Percentiles rank a stretch among this genome's conserved stretches.
Conservation (phyloP, 805 yeast genomes). For the Hanseniaspora lindneri region DNA sequence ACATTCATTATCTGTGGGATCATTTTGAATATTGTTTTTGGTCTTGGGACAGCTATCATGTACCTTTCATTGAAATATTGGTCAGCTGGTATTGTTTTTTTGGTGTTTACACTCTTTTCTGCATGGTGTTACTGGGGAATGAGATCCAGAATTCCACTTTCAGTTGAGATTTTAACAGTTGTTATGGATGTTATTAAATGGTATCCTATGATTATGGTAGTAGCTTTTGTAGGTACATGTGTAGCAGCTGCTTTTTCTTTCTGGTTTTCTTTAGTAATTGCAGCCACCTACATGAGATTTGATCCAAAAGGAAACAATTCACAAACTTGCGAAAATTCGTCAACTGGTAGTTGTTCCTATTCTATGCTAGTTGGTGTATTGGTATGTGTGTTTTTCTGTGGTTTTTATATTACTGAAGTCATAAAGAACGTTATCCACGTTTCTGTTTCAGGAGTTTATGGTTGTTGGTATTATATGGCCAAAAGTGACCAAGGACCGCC, state of each 20-base stretch:
- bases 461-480: constrained; percentile 81
- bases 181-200: constrained; percentile 66
- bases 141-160: constrained; percentile 59
- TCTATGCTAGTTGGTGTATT: constrained; percentile 56
- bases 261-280: constrained; percentile 54
- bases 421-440: constrained; percentile 69
- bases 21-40: constrained; percentile 51
- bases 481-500: constrained; percentile 71
- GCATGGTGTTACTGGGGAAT: constrained; percentile 66
- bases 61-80: constrained; percentile 57
- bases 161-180: constrained; percentile 55
- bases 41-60: constrained; percentile 65
- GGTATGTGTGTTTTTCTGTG: constrained; percentile 68
- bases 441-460: constrained; percentile 71
- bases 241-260: constrained; percentile 52
- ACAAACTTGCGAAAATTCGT: constrained; percentile 39
- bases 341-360: constrained; percentile 41
- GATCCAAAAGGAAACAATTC: constrained; percentile 41
- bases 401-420: constrained; percentile 73
- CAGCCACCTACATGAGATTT: constrained; percentile 67
- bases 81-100: constrained; percentile 68
- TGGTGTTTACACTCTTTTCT: constrained; percentile 50
- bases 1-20: constrained; percentile 59
- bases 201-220: constrained; percentile 57
- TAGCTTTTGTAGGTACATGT: constrained; percentile 49